Percentiles rank a stretch among this genome's conserved stretches.
phyloP scores from a whole-genome alignment of 805 yeast genomes.

The Wickerhamomyces mucosus region DNA sequence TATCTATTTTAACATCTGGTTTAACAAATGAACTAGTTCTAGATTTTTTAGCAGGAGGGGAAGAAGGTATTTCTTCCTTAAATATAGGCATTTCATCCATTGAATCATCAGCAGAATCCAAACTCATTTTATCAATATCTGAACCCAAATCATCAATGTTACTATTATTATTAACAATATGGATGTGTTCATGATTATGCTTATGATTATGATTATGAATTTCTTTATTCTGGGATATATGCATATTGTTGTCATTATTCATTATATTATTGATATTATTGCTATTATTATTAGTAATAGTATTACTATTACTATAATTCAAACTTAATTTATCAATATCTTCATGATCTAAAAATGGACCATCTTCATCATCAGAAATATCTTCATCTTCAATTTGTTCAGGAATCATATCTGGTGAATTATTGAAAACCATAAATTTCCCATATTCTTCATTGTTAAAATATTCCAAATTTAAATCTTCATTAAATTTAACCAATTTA shows the following conservation, averaged over 20 bases:
- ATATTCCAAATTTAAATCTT: conserved; percentile 18
- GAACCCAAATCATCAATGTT: conserved; percentile 26
- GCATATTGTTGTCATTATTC: no score
- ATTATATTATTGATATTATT: conserved; percentile 1
- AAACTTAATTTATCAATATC: conserved; percentile 8
- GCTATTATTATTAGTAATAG: conserved; percentile 3
- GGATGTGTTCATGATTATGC: neutral
- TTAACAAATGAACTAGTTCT: conserved; percentile 1
- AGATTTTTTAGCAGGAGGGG: neutral
- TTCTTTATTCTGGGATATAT: neutral
- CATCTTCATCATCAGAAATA: conserved; percentile 16
- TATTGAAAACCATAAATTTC: conserved; percentile 13
- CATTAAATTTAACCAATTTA: conserved; percentile 19
- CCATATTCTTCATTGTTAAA: conserved; percentile 10
- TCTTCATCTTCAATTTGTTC: conserved; percentile 20
- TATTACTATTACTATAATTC: conserved; percentile 3
- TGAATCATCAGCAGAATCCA: conserved; percentile 21
- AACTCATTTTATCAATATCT: conserved; percentile 34
- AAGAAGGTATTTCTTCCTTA: neutral
- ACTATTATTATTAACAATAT: conserved; percentile 3
- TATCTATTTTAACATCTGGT: neutral
- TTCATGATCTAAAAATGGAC: conserved; percentile 3
- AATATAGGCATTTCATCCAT: neutral
- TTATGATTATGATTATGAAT: neutral
- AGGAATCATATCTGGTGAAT: conserved; percentile 14